Base-by-base conservation (phyloP, 768 basidiomycete genomes). In the Mycena crocata region DNA sequence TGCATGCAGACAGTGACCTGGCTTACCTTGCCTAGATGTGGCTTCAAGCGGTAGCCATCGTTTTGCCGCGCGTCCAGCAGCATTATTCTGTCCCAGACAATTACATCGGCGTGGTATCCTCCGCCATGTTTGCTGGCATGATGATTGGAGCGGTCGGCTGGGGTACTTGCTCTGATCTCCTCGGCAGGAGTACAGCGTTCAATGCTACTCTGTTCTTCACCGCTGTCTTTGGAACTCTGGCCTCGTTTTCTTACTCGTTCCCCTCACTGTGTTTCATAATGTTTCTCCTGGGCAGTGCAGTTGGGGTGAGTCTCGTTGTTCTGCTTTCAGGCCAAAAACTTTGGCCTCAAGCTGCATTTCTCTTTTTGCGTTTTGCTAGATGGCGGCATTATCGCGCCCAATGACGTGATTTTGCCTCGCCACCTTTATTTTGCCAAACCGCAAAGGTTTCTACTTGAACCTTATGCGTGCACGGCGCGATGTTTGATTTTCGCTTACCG, bases 81-180 rank as follows among this genome's bases (percentile, higher is more conserved):
- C 95, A 98, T 75, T 99, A 90, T 78, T 80, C 84, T 71, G 92
- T 94, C 9, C 86, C 89, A 32, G 91, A 95, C 75, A 84, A 83
- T 50, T 88, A 88, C 69, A 93, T 96, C 52, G 97, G 96, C 26
- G 76, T 85, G 1, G 80, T 98, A 17, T 96, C 95, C 0, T 93
- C 95, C 5, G 90, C 92, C 5, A 95, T 94, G 87, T 96, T 96
- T 74, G 89, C 86, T 14, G 94, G 97, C n/a, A 99, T 99, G 97
- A 98, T 98, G 95, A 75, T 98, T 55, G 94, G 96, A 2, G 93
- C 94, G 1, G 80, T 96, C 12, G 93, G 92, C 5, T 96, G 96
- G 96, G 96, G 96, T 62, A 90, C 93, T 26, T 95, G 92, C 68
- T 96, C 96, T 13, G 97, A 99, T 77, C 79, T 97, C 7, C 81